phyloP scores from a whole-genome alignment of 352 stramenopile species.

The Phytophthora pluvialis region DNA sequence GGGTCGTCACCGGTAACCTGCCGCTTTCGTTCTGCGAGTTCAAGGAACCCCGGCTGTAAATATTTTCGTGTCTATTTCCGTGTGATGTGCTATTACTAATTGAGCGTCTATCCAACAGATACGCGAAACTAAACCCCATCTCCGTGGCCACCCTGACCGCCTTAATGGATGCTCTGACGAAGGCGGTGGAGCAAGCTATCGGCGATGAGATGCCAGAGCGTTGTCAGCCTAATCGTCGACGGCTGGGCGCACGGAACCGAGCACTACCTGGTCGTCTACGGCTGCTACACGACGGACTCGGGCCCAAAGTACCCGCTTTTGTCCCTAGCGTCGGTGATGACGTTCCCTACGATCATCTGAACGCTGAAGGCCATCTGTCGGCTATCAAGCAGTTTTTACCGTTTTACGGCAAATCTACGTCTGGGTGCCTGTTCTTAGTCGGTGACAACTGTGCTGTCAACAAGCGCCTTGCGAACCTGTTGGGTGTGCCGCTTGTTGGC shows the following conservation, averaged over 20 bases:
- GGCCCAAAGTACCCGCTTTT: constrained; percentile 1
- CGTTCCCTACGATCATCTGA: constrained; percentile 1
- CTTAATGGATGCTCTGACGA: constrained; percentile 1
- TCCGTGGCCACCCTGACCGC: background rate
- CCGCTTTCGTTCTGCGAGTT: constrained; percentile 13
- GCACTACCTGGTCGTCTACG: constrained; percentile 14
- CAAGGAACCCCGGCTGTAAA: constrained; percentile 15
- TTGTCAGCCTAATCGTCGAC: constrained; percentile 3
- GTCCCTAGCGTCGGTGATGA: constrained; percentile 7
- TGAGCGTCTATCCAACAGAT: constrained; percentile 8
- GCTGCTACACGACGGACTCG: background rate
- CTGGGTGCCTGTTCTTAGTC: background rate
- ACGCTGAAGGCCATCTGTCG: background rate
- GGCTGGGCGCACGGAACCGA: constrained; percentile 7
- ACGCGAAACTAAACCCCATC: constrained; percentile 5
- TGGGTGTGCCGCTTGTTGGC: background rate
- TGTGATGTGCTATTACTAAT: background rate
- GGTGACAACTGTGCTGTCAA: constrained; percentile 16
- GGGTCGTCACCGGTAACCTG: constrained; percentile 12
- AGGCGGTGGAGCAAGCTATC: constrained; percentile 4
- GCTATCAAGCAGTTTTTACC: background rate
- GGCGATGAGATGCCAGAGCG: background rate
- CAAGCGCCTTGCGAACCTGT: constrained; percentile 1
- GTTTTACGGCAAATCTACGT: background rate
- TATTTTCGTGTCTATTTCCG: constrained; percentile 2